Percentiles rank a stretch among this genome's conserved stretches.
phyloP scores from a whole-genome alignment of 1,284 basidiomycete genomes.

The Chondrostereum purpureum region DNA sequence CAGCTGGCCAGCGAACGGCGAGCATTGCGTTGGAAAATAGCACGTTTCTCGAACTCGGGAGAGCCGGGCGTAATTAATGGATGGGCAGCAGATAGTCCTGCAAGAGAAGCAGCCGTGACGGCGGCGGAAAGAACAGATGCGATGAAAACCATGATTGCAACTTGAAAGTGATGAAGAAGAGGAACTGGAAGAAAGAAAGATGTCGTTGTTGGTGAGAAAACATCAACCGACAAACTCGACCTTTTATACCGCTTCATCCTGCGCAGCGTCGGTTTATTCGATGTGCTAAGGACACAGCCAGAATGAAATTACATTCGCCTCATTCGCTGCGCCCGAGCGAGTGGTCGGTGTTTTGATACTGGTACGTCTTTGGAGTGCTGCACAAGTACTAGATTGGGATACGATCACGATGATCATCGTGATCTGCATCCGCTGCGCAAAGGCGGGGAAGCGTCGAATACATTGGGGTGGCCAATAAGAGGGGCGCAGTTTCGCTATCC shows the following conservation, averaged over 20 bases:
- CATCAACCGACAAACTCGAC: not conserved
- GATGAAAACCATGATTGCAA: slow-evolving; percentile 10
- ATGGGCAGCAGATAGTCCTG: slow-evolving; percentile 9
- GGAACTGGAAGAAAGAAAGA: not conserved
- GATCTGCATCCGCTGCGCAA: not conserved
- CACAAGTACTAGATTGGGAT: too few species aligned
- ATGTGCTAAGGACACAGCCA: not conserved
- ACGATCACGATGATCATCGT: too few species aligned
- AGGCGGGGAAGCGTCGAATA: not conserved
- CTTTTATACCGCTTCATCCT: not conserved
- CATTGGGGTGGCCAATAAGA: not conserved
- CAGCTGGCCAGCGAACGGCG: slow-evolving; percentile 11
- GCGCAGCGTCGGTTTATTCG: not conserved
- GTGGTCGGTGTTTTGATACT: too few species aligned
- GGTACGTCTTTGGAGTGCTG: too few species aligned
- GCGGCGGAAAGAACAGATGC: slow-evolving; percentile 6
- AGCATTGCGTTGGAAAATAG: slow-evolving; percentile 7
- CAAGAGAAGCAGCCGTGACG: slow-evolving; percentile 5
- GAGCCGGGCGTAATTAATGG: slow-evolving; percentile 6
- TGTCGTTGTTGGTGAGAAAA: not conserved
- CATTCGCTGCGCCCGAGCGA: too few species aligned
- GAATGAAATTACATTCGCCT: not conserved
- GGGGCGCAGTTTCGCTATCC: not conserved
- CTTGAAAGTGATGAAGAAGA: not conserved
- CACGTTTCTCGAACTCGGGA: slow-evolving; percentile 8